Evolutionary conservation across 2,329 filamentous ascomycete genomes (phyloP).

Genomic region (Cytospora schulzeri): DNA sequence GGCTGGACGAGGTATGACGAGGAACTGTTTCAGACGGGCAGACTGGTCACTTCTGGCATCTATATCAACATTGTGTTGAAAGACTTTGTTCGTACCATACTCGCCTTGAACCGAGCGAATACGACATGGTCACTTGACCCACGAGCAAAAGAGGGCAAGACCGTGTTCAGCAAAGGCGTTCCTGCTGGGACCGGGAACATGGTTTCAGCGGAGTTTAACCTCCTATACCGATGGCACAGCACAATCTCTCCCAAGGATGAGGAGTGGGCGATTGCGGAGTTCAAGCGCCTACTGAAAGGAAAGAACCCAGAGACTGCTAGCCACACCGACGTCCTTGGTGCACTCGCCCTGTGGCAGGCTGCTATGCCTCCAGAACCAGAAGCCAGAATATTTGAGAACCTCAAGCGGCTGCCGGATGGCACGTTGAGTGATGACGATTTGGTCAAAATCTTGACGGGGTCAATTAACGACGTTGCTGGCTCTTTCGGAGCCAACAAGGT

Average conservation of each 20-base stretch:
- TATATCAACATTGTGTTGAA: conserved; percentile 59
- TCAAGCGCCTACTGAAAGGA: conserved; percentile 47
- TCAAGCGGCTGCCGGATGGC: conserved; percentile 52
- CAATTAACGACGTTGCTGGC: conserved; percentile 63
- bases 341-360: conserved; percentile 43
- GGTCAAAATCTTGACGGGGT: conserved; percentile 53
- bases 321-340: conserved; percentile 42
- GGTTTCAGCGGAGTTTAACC: conserved; percentile 68
- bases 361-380: conserved; percentile 46
- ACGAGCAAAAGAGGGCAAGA: conserved; percentile 57
- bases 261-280: conserved; percentile 61
- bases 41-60: conserved; percentile 54
- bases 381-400: conserved; percentile 50
- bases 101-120: conserved; percentile 60
- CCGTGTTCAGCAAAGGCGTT: conserved; percentile 47
- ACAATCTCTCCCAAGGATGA: conserved; percentile 63
- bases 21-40: conserved; percentile 58
- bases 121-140: conserved; percentile 66
- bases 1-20: conserved; percentile 44
- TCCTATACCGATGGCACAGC: conserved; percentile 68
- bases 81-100: conserved; percentile 64
- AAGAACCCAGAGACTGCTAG: conserved; percentile 40
- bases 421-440: conserved; percentile 60
- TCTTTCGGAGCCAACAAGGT: conserved; percentile 62
- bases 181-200: conserved; percentile 65